Evolutionary conservation across 805 yeast species (phyloP), one percentile per base, ranked within the genome.

Genomic region (Candida germanica): DNA sequence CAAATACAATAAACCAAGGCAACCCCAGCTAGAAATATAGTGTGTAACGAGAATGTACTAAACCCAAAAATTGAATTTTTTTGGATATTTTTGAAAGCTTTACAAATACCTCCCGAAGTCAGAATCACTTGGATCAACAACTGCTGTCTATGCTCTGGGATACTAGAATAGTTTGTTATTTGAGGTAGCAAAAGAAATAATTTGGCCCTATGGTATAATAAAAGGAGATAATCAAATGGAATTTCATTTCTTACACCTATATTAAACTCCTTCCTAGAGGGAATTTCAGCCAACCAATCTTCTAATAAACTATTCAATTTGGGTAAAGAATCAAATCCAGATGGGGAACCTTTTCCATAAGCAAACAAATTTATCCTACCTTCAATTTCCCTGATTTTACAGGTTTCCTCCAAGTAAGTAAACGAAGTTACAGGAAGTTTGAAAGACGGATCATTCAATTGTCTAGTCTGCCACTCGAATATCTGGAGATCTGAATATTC

Each of bases 1-100:
- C 53, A 43, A 14, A 53, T 21, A 38, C 51, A 51, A 29, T 50
- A 53, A 5, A 51, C 51, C 44, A 51, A 40, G 4, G 52, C 46
- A 8, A 53, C 56, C 7, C 58, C 58, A 1, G 55, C 56, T 9
- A 51, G 33, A 13, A 39, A 39, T 10, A 39, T 39, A 2, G 43
- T 39, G 18, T 39, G 43, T 13, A 39, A 26, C 3, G 43, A 39
- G 25, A 39, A 39, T 12, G 37, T 39, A 32, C 43, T 39, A 17
- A 31, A 39, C 3, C 43, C 43, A 29, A 39, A 39, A 20, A 39
- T 19, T 3, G 43, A 28, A 12, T 35, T 33, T 20, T 29, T 39
- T 18, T 35, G 39, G 14, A 39, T 39, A 3, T 20, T 29, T 21
- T 35, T 33, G 24, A 39, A 39, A 6, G 43, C 30, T 14, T 39